Evolutionary conservation across 371 early-diverging fungal species (phyloP).

Genomic region (Conidiobolus incongruus): DNA sequence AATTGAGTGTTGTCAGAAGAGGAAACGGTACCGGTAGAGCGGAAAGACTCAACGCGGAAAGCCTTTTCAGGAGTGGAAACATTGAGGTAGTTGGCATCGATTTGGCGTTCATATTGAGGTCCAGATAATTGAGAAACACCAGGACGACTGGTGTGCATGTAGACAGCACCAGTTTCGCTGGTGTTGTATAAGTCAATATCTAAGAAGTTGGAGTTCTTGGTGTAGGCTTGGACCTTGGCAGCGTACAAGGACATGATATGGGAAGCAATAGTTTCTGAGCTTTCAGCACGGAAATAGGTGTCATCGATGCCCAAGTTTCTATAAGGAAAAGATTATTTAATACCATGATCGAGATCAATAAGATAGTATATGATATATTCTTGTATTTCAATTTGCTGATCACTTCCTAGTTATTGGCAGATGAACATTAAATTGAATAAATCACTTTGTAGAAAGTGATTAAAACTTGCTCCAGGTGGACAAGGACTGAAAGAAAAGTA

Average conservation of each 20-base stretch:
- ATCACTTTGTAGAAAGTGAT: too few relatives aligned
- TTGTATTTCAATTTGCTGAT: too few relatives aligned
- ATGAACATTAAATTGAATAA: too few relatives aligned
- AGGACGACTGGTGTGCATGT: constrained; percentile 87
- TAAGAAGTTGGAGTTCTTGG: constrained; percentile 61
- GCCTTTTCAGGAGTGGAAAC: constrained; percentile 38
- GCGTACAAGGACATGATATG: constrained; percentile 92
- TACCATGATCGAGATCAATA: neutral
- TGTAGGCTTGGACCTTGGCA: constrained; percentile 79
- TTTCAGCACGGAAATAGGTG: constrained; percentile 86
- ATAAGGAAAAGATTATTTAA: neutral
- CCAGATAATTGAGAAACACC: constrained; percentile 75
- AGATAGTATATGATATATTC: too few relatives aligned
- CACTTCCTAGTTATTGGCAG: too few relatives aligned
- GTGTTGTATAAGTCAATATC: constrained; percentile 84
- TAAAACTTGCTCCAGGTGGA: too few relatives aligned
- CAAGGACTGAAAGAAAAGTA: neutral
- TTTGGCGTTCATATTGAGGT: constrained; percentile 75
- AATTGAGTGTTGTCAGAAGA: constrained; percentile 62
- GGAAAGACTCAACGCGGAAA: constrained; percentile 88
- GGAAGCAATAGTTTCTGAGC: constrained; percentile 74
- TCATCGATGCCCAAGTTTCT: constrained; percentile 94
- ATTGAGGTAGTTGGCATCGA: constrained; percentile 83
- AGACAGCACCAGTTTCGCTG: constrained; percentile 76
- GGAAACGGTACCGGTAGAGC: constrained; percentile 78